phyloP scores from a whole-genome alignment of 164 flowering plant genomes.

The Echeveria elegans region DNA sequence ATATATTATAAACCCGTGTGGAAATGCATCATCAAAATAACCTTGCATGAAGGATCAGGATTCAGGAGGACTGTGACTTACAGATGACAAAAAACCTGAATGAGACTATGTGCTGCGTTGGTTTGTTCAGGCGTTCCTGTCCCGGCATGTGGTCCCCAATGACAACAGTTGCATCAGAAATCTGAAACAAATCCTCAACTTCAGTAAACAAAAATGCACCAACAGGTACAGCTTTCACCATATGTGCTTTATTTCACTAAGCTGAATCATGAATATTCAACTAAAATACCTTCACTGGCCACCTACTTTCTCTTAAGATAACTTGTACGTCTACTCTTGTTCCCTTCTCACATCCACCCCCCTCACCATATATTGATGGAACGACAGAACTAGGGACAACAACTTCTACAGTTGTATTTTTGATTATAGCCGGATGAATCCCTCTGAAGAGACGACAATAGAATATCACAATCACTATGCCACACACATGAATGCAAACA shows the following conservation, averaged over 20 bases:
- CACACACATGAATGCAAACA: neutral
- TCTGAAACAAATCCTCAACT: conserved; percentile 34
- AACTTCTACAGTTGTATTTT: conserved; percentile 86
- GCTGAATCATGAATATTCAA: neutral
- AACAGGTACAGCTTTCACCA: neutral
- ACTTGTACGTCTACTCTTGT: neutral
- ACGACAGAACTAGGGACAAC: conserved; percentile 78
- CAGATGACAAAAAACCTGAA: conserved; percentile 93
- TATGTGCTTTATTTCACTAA: neutral
- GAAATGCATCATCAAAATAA: neutral
- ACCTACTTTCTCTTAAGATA: neutral
- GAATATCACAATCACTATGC: neutral
- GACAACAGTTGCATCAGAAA: conserved; percentile 84
- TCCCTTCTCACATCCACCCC: conserved; percentile 47
- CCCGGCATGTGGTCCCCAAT: conserved; percentile 76
- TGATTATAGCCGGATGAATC: conserved; percentile 61
- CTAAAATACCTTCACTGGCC: neutral
- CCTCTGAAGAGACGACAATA: conserved; percentile 30
- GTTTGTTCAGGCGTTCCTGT: conserved; percentile 93
- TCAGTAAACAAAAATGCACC: neutral
- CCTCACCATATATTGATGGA: conserved; percentile 80
- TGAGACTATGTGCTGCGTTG: conserved; percentile 95
- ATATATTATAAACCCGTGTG: neutral
- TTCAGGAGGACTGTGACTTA: conserved; percentile 35
- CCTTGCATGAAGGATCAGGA: conserved; percentile 23